Evolutionary conservation across 139 green algal species (phyloP), one percentile per base, ranked within the genome.

Genomic region (Tetraselmis chui): DNA sequence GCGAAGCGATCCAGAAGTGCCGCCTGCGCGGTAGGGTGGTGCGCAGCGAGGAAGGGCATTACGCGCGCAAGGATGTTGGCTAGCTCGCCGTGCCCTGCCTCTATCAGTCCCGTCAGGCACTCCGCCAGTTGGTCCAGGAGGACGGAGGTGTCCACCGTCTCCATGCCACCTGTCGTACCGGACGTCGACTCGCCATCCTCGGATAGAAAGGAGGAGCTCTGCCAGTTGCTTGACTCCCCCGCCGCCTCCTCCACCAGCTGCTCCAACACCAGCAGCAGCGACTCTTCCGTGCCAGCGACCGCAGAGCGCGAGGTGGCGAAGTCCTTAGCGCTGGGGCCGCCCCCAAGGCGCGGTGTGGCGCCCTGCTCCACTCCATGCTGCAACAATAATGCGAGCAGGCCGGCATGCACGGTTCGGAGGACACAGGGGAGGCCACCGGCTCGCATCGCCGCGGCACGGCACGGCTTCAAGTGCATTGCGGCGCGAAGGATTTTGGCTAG

Each of bases 11-110:
- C 81, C 32, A 91, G 79, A 24, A 94, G 81, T 0, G 83, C 84
- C n/a, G 84, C 85, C 84, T 90, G 89, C 1, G 90, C 90, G 2
- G 78, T 75, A n/a, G 74, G 45, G 79, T 90, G 87, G 75, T 82
- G 76, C 28, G 83, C 84, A 1, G 91, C 89, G 29, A 94, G 80
- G 28, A 88, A 82, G 1, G 91, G 91, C 75, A 94, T 79, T 11
- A 93, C 78, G 11, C 87, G 82, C 0, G 88, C 91, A 31, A 94
- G 82, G 32, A 85, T 67, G 45, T 67, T 67, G 45, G 45, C 45
- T 18, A 67, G 45, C 45, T 67, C 45, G 45, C 45, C 45, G 18
- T 67, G 45, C 45, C 45, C 45, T 18, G 45, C 45, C 45, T 67
- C 45, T 67, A 67, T 67, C 45, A 67, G 18, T 25, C 45, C 45